Conservation (phyloP, 441 rosid genomes). For the Pelargonium australe region DNA sequence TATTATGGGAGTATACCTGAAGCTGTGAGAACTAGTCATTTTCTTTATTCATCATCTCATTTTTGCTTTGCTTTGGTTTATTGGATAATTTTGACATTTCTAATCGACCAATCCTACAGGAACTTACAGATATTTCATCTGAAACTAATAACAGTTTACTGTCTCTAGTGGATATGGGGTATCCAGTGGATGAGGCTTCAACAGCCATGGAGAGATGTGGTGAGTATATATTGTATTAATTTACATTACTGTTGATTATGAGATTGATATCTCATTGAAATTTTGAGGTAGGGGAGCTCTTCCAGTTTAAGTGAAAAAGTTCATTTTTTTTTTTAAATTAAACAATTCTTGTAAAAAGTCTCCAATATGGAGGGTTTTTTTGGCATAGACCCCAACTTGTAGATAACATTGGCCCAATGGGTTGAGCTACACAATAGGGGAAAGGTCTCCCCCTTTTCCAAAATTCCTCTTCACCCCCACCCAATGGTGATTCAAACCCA, state of each 20-base stretch:
- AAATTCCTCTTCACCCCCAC: no score
- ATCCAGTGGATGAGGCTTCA: conserved; percentile 52
- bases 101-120: conserved; percentile 25
- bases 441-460: no score
- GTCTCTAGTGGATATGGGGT: conserved; percentile 64
- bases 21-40: not conserved
- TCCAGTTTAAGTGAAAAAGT: no score
- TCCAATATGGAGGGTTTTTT: no score
- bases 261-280: not conserved
- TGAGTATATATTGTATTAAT: conserved; percentile 20
- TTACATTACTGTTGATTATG: not conserved
- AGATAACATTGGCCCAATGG: no score
- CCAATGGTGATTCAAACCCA: no score
- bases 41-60: not conserved
- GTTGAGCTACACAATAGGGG: not conserved
- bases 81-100: not conserved
- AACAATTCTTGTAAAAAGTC: no score
- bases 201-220: conserved; percentile 86
- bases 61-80: not conserved
- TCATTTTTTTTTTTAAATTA: no score
- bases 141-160: conserved; percentile 31
- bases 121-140: conserved; percentile 23
- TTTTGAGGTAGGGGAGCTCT: no score
- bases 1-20: not conserved
- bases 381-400: no score